phyloP scores from a whole-genome alignment of 306 rosid genomes.

The Medicago lupulina region DNA sequence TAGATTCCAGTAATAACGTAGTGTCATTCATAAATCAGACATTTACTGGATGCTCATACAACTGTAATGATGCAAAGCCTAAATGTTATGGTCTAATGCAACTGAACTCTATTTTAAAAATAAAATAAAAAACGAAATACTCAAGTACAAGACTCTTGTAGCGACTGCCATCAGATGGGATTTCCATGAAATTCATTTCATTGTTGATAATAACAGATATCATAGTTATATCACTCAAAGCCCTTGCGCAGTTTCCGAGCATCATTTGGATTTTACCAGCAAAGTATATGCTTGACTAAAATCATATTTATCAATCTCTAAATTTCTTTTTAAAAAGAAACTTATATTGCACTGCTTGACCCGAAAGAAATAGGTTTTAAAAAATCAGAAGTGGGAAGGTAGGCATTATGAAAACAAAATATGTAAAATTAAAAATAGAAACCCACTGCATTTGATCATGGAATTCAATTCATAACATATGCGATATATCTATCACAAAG shows the following conservation, averaged over 20 bases:
- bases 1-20: not conserved
- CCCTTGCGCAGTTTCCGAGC: constrained; percentile 66
- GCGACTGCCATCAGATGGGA: constrained; percentile 65
- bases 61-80: not conserved
- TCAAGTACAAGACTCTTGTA: not conserved
- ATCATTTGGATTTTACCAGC: constrained; percentile 52
- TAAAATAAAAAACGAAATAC: not conserved
- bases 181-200: constrained; percentile 46
- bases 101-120: not conserved
- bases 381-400: constrained; percentile 3
- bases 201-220: constrained; percentile 34
- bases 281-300: constrained; percentile 6
- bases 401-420: no score
- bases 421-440: not conserved
- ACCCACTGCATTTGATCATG: not conserved
- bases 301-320: constrained; percentile 1
- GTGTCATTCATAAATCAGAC: constrained; percentile 5
- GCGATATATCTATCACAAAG: not conserved
- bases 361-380: not conserved
- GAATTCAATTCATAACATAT: not conserved
- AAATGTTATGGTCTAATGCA: not conserved
- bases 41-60: constrained; percentile 2
- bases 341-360: not conserved
- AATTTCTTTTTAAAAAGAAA: not conserved
- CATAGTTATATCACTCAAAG: constrained; percentile 52